A percentile compares a stretch with the other conserved stretches of the same genome.
Conservation (phyloP, 2,329 filamentous ascomycete genomes). For the Pyrenophora teres region DNA sequence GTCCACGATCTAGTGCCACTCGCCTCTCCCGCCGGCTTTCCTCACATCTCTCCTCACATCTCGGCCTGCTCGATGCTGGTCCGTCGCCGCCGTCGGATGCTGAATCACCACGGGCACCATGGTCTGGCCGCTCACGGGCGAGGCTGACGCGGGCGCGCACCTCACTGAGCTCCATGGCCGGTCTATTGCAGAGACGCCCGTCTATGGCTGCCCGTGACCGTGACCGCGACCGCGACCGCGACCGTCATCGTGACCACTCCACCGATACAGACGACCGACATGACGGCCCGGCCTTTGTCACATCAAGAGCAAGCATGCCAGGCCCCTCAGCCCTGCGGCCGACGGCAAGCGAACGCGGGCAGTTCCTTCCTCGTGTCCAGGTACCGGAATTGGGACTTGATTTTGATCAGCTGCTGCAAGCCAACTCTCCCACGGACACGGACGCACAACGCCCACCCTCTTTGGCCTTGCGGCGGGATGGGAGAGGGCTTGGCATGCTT, state of each 20-base stretch:
- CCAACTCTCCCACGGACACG: conserved; percentile 23
- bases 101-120: conserved; percentile 4
- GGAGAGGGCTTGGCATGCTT: conserved; percentile 43
- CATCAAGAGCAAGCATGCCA: conserved; percentile 15
- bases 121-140: conserved; percentile 33
- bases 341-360: conserved; percentile 35
- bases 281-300: conserved; percentile 17
- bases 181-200: conserved; percentile 37
- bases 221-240: no score
- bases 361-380: conserved; percentile 39
- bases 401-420: conserved; percentile 42
- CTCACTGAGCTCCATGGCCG: conserved; percentile 43
- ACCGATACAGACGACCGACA: conserved; percentile 9
- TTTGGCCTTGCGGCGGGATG: conserved; percentile 32
- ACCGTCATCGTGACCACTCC: no score
- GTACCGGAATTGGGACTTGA: conserved; percentile 47
- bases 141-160: conserved; percentile 44
- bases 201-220: conserved; percentile 25
- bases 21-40: conserved; percentile 33
- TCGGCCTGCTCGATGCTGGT: conserved; percentile 38
- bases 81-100: conserved; percentile 29
- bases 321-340: conserved; percentile 26
- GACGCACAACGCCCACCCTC: conserved; percentile 26
- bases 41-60: conserved; percentile 28
- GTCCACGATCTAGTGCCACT: conserved; percentile 30